phyloP scores from a whole-genome alignment of 2,329 filamentous ascomycete genomes.

The Penicillium griseofulvum region DNA sequence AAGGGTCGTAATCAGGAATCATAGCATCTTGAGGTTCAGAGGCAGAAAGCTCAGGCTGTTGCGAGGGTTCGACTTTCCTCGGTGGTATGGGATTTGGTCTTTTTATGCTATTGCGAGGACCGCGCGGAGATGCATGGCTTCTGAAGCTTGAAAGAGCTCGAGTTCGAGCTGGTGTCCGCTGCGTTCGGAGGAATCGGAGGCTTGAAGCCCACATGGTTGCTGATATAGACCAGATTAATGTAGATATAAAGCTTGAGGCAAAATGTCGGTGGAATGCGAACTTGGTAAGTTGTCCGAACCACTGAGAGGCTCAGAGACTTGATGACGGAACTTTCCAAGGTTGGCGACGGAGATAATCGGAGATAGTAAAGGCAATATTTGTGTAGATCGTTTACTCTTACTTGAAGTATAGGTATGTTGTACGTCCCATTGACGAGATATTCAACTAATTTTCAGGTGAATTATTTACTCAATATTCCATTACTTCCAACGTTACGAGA shows the following conservation, averaged over 20 bases:
- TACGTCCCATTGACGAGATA: not conserved
- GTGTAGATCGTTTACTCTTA: not conserved
- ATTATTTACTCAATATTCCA: not conserved
- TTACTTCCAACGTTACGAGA: no score
- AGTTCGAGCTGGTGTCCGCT: slow-evolving; percentile 19
- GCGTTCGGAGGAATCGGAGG: slow-evolving; percentile 22
- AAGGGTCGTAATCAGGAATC: slow-evolving; percentile 42
- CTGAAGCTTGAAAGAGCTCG: slow-evolving; percentile 30
- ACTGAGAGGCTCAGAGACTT: not conserved
- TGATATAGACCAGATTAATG: not conserved
- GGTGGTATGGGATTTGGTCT: slow-evolving; percentile 23
- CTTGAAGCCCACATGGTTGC: slow-evolving; percentile 31
- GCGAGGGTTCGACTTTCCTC: slow-evolving; percentile 4
- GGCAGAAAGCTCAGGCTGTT: slow-evolving; percentile 5
- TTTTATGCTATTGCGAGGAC: slow-evolving; percentile 32
- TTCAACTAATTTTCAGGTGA: no score
- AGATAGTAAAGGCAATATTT: slow-evolving; percentile 21
- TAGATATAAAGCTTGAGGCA: not conserved
- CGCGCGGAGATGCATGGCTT: slow-evolving; percentile 25
- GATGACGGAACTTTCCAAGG: slow-evolving; percentile 19
- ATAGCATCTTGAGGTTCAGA: slow-evolving; percentile 34
- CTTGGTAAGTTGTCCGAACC: not conserved
- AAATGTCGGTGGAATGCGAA: not conserved
- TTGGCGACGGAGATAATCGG: slow-evolving; percentile 32
- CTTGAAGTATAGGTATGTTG: no score